Evolutionary conservation across 2,329 filamentous ascomycete species (phyloP).

Genomic region (Pezicula radicicola): DNA sequence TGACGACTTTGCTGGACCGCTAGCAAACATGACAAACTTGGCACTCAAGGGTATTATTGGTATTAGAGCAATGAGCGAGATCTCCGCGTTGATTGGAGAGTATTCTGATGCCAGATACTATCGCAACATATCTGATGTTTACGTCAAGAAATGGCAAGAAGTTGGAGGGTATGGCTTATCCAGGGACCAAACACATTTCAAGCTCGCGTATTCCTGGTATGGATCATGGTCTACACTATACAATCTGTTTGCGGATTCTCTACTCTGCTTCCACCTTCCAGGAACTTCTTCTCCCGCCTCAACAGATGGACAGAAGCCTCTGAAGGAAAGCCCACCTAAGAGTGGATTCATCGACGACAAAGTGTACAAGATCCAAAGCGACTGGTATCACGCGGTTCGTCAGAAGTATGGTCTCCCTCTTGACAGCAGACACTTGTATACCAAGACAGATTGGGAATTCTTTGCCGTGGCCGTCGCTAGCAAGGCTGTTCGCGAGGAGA

Average conservation of each 20-base stretch:
- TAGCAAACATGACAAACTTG: conserved; percentile 67
- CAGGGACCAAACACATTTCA: conserved; percentile 63
- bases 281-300: conserved; percentile 18
- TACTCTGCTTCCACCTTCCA: conserved; percentile 73
- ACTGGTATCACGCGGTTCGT: conserved; percentile 76
- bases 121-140: conserved; percentile 56
- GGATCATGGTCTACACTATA: conserved; percentile 74
- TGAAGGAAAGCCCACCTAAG: conserved; percentile 22
- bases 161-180: conserved; percentile 50
- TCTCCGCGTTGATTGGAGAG: conserved; percentile 56
- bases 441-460: conserved; percentile 90
- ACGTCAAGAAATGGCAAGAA: conserved; percentile 64
- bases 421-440: conserved; percentile 78
- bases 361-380: conserved; percentile 76
- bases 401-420: conserved; percentile 82
- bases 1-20: conserved; percentile 68
- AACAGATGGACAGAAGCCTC: conserved; percentile 19
- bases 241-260: conserved; percentile 66
- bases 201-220: conserved; percentile 71
- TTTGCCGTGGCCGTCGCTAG: conserved; percentile 79
- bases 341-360: conserved; percentile 66
- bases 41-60: conserved; percentile 78
- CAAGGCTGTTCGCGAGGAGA: conserved; percentile 63
- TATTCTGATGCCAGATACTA: conserved; percentile 55
- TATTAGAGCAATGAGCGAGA: conserved; percentile 72